A percentile compares a stretch with the other conserved stretches of the same genome.
Conservation (phyloP, 2,329 filamentous ascomycete genomes). For the Ophiocordyceps camponoti-leonardi region DNA sequence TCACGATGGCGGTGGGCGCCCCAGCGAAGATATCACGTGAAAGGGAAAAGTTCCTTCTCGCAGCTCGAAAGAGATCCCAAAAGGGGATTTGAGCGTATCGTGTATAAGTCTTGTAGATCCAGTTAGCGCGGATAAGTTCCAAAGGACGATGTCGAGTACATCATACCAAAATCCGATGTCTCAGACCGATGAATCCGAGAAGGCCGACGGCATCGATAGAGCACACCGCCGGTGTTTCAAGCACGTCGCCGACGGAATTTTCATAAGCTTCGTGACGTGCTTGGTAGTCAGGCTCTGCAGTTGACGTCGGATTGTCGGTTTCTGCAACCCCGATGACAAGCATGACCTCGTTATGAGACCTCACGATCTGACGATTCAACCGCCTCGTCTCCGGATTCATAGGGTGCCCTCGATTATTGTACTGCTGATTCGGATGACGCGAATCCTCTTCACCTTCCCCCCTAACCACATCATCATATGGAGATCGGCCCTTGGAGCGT, state of each 20-base stretch:
- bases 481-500: conserved; percentile 34
- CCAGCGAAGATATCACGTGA: conserved; percentile 15
- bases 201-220: conserved; percentile 24
- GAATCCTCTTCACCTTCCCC: conserved; percentile 27
- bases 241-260: conserved; percentile 23
- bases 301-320: conserved; percentile 27
- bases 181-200: conserved; percentile 34
- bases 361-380: conserved; percentile 38
- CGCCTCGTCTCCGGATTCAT: conserved; percentile 35
- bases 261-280: conserved; percentile 29
- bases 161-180: conserved; percentile 35
- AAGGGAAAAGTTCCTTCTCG: conserved; percentile 13
- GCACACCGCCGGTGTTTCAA: conserved; percentile 15
- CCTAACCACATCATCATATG: conserved; percentile 38
- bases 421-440: conserved; percentile 27
- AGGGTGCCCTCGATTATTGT: conserved; percentile 37
- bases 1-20: conserved; percentile 12
- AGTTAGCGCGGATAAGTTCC: conserved; percentile 3
- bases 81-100: conserved; percentile 31
- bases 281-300: conserved; percentile 22
- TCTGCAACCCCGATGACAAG: conserved; percentile 44
- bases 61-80: conserved; percentile 19
- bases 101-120: conserved; percentile 28
- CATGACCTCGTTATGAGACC: conserved; percentile 48
- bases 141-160: not conserved